Percentiles rank a stretch among this genome's conserved stretches.
Conservation (phyloP, 1,139 yeast genomes). For the Yamadazyma atmosphaerica region DNA sequence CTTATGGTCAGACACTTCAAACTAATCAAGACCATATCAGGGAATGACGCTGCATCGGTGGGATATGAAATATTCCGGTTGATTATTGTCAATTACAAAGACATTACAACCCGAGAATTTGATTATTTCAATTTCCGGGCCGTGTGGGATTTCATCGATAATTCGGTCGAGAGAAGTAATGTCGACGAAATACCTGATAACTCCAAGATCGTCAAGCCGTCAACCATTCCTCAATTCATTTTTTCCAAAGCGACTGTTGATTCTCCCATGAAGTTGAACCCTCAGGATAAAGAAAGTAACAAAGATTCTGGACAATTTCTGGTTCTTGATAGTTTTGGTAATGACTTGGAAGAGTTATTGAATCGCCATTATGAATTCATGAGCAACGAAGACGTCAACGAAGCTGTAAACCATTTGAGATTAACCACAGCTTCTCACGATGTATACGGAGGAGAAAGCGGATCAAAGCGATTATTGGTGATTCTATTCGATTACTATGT, state of each 20-base stretch:
- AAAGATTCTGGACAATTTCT: constrained; percentile 21
- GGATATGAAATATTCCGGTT: constrained; percentile 39
- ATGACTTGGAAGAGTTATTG: constrained; percentile 26
- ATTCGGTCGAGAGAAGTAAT: constrained; percentile 24
- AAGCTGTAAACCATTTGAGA: constrained; percentile 7
- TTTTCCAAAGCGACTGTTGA: constrained; percentile 31
- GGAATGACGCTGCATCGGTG: constrained; percentile 28
- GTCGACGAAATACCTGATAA: constrained; percentile 5
- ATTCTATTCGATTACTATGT: constrained; percentile 14
- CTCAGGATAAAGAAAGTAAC: constrained; percentile 17
- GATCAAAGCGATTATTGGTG: constrained; percentile 11
- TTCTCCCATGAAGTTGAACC: constrained; percentile 35
- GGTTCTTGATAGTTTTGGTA: constrained; percentile 26
- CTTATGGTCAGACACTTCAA: constrained; percentile 38
- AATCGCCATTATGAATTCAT: constrained; percentile 15
- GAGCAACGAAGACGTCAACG: constrained; percentile 6
- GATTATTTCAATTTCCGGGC: constrained; percentile 32
- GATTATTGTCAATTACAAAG: constrained; percentile 35
- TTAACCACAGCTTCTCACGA: constrained; percentile 9
- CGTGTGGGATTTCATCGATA: constrained; percentile 40
- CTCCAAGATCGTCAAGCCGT: constrained; percentile 7
- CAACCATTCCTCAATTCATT: constrained; percentile 15
- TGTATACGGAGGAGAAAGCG: constrained; percentile 7
- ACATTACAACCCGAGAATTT: constrained; percentile 32
- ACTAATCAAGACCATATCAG: constrained; percentile 36